A percentile compares a stretch with the other conserved stretches of the same genome.
Conservation (phyloP, 2,329 filamentous ascomycete genomes). For the Westerdykella ornata region DNA sequence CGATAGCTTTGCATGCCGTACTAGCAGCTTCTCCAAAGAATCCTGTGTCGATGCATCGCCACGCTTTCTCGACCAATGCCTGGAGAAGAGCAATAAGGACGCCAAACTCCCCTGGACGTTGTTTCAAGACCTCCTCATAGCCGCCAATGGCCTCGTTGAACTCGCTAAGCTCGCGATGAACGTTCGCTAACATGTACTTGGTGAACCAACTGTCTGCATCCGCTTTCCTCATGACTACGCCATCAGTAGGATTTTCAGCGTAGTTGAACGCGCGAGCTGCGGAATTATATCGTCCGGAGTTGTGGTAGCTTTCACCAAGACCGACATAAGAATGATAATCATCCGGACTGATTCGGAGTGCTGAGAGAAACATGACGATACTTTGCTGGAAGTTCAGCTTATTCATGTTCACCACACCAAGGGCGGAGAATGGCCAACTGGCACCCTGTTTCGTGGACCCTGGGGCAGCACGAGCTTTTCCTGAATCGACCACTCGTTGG, state of each 20-base stretch:
- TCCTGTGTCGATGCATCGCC: slow-evolving; percentile 70
- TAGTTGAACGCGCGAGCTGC: slow-evolving; percentile 73
- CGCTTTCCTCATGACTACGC: slow-evolving; percentile 47
- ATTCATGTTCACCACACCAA: slow-evolving; percentile 91
- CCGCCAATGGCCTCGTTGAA: slow-evolving; percentile 74
- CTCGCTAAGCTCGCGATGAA: slow-evolving; percentile 85
- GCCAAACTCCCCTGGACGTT: slow-evolving; percentile 69
- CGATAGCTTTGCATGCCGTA: slow-evolving; percentile 62
- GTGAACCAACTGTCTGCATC: slow-evolving; percentile 84
- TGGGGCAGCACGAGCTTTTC: slow-evolving; percentile 80
- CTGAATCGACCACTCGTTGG: slow-evolving; percentile 87
- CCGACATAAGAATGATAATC: slow-evolving; percentile 97
- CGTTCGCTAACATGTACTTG: slow-evolving; percentile 92
- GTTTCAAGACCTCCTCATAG: slow-evolving; percentile 65
- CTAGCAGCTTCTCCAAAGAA: slow-evolving; percentile 77
- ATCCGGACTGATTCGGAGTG: slow-evolving; percentile 71
- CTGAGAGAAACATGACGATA: slow-evolving; percentile 85
- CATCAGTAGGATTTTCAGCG: slow-evolving; percentile 51
- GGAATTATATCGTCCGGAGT: slow-evolving; percentile 87
- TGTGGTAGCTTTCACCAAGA: slow-evolving; percentile 94
- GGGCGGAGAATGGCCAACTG: slow-evolving; percentile 91
- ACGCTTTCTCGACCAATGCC: slow-evolving; percentile 74
- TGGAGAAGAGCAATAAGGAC: slow-evolving; percentile 84
- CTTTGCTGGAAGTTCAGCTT: slow-evolving; percentile 85
- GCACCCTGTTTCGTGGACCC: slow-evolving; percentile 89